Evolutionary conservation across 768 basidiomycete genomes (phyloP).

Genomic region (Cubamyces sp.): DNA sequence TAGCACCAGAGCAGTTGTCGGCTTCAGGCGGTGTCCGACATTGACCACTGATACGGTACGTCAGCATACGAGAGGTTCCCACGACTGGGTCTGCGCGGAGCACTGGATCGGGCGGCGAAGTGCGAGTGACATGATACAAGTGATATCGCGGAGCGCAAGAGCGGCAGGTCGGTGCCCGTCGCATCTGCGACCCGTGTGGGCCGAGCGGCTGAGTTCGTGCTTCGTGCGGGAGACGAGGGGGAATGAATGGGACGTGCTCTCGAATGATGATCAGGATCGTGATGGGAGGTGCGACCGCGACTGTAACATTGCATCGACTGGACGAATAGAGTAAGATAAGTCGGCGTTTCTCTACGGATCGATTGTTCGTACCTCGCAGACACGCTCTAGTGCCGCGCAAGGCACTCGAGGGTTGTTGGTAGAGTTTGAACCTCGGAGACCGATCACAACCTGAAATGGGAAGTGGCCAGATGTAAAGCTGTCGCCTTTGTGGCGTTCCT

Average conservation of each 20-base stretch:
- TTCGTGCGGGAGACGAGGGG: background rate
- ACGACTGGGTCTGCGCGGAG: background rate
- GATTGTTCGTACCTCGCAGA: too few relatives aligned
- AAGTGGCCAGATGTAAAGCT: slow-evolving; percentile 6
- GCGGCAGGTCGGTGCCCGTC: background rate
- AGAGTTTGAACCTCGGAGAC: too few relatives aligned
- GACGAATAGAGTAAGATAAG: background rate
- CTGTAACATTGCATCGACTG: background rate
- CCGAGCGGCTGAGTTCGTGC: background rate
- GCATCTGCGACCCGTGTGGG: background rate
- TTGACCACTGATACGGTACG: background rate
- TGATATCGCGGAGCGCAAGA: background rate
- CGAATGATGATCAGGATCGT: slow-evolving; percentile 5
- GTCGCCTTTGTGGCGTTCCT: slow-evolving; percentile 15
- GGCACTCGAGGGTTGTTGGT: too few relatives aligned
- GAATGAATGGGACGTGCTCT: too few relatives aligned
- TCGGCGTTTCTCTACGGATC: too few relatives aligned
- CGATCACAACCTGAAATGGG: too few relatives aligned
- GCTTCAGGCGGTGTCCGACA: background rate
- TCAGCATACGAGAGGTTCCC: background rate
- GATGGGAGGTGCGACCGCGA: background rate
- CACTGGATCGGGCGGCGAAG: too few relatives aligned
- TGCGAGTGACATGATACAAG: background rate
- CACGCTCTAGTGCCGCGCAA: too few relatives aligned
- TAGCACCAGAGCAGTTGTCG: background rate